Base-by-base conservation (phyloP, 345 rosid genomes). In the Syzygium oleosum region DNA sequence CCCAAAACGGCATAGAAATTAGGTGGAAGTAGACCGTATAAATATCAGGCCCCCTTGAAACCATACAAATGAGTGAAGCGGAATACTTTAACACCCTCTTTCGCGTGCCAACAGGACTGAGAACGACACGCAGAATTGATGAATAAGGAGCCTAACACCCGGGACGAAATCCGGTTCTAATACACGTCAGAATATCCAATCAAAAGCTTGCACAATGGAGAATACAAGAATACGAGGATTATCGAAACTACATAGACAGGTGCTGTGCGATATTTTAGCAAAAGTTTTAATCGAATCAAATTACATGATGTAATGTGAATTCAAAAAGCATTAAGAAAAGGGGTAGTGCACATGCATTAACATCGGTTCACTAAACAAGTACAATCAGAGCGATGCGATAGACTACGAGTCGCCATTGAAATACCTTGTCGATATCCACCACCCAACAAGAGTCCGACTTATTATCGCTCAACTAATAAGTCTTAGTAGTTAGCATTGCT, bases 1-100 rank as follows among this genome's bases (percentile, higher is more conserved):
- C 85, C 73, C 22, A 16, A 65, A 29, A 15, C 4, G 78, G 78
- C 43, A 16, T 65, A 65, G 86, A 56, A 58, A 85, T 51, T 85
- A 90, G 56, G 61, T 65, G 43, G 41, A 9, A 65, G 78, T 3
- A 2, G 43, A 65, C 38, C 7, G 5, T 65, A 15, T 9, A 65
- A 15, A 29, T 63, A 6, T n/a, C 15, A 63, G 1, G 10, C 10
- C 77, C 2, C 19, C 77, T 29, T 63, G 41, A 63, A 29, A 29
- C 38, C 9, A 29, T 9, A 2, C 7, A 0, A 16, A 65, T 41
- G 16, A 65, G 78, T 15, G 43, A 8, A 0, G 6, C 0, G 79
- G 25, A 16, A 68, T 9, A 68, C 25, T 68, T 34, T 34, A 34
- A 34, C 21, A 68, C 0, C 23, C 43, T 8, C 73, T 63, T 63